Evolutionary conservation across 225 moss, liverwort and hornwort genomes (phyloP).

Genomic region (Sphagnum contortum): DNA sequence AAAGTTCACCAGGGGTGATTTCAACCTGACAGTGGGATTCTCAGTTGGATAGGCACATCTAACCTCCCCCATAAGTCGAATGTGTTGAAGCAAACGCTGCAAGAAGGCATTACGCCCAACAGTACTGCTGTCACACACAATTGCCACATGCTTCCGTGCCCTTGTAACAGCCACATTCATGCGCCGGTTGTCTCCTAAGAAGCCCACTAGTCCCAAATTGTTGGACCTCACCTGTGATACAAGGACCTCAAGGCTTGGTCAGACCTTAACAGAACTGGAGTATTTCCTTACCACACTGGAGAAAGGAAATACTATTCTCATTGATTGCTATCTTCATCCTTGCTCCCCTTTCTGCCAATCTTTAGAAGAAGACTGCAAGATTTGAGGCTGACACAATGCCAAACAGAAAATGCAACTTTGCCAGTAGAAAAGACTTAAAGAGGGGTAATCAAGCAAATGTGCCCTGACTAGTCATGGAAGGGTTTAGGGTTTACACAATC

Average conservation of each 20-base stretch:
- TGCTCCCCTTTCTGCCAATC: no score
- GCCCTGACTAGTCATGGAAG: no score
- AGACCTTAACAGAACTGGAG: no score
- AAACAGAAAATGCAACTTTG: no score
- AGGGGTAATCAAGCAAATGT: no score
- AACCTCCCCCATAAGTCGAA: constrained; percentile 71
- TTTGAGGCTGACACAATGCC: no score
- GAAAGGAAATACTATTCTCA: no score
- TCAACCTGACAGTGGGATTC: constrained; percentile 7
- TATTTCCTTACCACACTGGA: no score
- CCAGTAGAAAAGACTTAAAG: no score
- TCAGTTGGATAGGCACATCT: constrained; percentile 28
- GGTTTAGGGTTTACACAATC: no score
- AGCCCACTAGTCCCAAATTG: constrained; percentile 85
- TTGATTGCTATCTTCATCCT: no score
- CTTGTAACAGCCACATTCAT: constrained; percentile 99
- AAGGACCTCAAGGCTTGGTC: background rate
- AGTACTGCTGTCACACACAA: constrained; percentile 87
- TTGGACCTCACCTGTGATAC: constrained; percentile 77
- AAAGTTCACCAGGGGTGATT: constrained; percentile 9
- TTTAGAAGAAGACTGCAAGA: no score
- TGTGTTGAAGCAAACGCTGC: constrained; percentile 71
- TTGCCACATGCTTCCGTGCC: constrained; percentile 78
- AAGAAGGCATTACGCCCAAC: constrained; percentile 69
- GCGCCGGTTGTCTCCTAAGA: constrained; percentile 80